Base-by-base conservation (phyloP, 2,329 filamentous ascomycete species). In the Xylaria sp. region DNA sequence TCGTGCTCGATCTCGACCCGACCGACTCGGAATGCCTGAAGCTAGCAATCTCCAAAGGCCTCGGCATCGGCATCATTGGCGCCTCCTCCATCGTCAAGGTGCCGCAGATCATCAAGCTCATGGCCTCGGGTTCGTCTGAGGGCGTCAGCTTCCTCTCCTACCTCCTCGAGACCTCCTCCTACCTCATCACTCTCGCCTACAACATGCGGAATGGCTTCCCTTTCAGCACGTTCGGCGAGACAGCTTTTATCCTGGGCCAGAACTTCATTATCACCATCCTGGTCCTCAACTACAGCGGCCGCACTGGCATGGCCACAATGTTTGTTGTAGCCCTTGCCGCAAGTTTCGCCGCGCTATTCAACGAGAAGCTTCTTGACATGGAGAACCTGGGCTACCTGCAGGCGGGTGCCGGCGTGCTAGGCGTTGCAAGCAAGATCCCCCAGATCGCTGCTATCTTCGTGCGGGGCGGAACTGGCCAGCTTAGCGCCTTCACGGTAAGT, bases 191-290 rank as follows among this genome's bases (percentile, higher is more conserved):
- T 4, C 84, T 99, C 66, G 90, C 91, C 55, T 99, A 99, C 80
- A 96, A 96, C 74, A 81, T 90, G 66, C 91, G 94, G 72, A 91
- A 92, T 70, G 87, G 86, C 23, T 97, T 96, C 68, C 93, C 94
- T 2, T 97, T 99, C 77, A 95, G 89, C 81, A 99, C 94, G 9
- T 99, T 90, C 74, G 94, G 94, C 74, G 94, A 99, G 83, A 93
- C 91, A 34, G 92, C 90, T 44, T 80, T 97, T 70, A 97, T 99
- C 68, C 83, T 94, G 54, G 86, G 88, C 60, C 94, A 99, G 79
- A 96, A 99, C 76, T 84, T 97, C 49, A 84, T 92, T 61, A 96
- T 99, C 72, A 87, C 88, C 4, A 84, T 92, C 54, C 76, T 97
- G 68, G 92, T 99, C 48, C 79, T 99, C 73, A 88, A 89, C 72